These are phyloP conservation scores for Neonothopanus nambi DNA, from an alignment of 1,284 basidiomycete species.

Conservation along the genomic window DNA sequence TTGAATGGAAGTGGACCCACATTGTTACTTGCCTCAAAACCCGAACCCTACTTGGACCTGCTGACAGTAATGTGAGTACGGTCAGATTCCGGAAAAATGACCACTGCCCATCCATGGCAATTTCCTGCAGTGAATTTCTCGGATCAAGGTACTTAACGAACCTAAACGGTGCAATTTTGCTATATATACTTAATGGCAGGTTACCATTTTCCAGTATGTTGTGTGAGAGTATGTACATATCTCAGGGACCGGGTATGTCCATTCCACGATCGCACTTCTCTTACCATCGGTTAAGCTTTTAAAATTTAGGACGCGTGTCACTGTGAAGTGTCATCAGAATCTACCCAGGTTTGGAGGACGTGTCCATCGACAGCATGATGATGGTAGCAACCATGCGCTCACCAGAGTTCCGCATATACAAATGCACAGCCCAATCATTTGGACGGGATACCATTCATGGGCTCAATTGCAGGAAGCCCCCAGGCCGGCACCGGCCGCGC, in stretches of 20 bases:
- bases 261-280: slow-evolving; percentile 4
- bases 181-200: background rate
- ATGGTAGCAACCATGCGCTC: too few species aligned
- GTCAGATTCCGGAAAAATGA: too few species aligned
- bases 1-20: background rate
- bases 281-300: slow-evolving; percentile 25
- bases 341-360: background rate
- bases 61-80: too few species aligned
- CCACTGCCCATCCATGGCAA: too few species aligned
- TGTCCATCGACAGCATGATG: too few species aligned
- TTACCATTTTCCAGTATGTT: background rate
- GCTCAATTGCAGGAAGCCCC: too few species aligned
- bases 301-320: slow-evolving; percentile 29
- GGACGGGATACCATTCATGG: too few species aligned
- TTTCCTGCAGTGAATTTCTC: background rate
- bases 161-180: background rate
- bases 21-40: background rate
- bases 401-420: too few species aligned
- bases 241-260: slow-evolving; percentile 1
- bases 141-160: background rate
- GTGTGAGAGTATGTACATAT: background rate
- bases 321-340: background rate
- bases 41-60: too few species aligned
- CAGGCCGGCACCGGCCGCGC: too few species aligned
- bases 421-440: too few species aligned